These are phyloP conservation scores for Astraeus odoratus DNA, from an alignment of 768 basidiomycete species.

Conservation along the genomic window DNA sequence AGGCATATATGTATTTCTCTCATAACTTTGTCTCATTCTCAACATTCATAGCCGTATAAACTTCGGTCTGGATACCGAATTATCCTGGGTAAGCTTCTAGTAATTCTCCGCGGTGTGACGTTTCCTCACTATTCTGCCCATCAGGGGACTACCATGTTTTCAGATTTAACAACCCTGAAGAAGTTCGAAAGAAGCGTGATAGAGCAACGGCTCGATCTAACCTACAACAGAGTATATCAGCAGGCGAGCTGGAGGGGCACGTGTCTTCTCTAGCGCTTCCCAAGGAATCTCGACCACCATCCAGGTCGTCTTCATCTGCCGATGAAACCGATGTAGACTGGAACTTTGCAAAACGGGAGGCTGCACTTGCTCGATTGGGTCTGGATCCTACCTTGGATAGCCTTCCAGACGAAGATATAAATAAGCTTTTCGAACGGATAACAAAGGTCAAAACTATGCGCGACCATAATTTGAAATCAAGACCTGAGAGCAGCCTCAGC, in stretches of 20 bases:
- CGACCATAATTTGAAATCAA: constrained; percentile 69
- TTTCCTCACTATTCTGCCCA: constrained; percentile 5
- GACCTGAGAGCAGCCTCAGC: constrained; percentile 86
- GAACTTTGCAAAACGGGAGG: constrained; percentile 95
- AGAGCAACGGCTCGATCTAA: constrained; percentile 69
- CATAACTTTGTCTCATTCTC: background rate
- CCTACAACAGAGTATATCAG: constrained; percentile 57
- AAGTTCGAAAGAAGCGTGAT: constrained; percentile 87
- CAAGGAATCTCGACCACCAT: constrained; percentile 60
- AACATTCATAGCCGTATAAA: constrained; percentile 53
- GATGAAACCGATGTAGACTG: constrained; percentile 81
- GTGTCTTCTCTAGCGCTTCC: constrained; percentile 37
- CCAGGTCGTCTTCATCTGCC: constrained; percentile 62
- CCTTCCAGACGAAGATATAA: constrained; percentile 90
- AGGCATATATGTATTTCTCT: constrained; percentile 17
- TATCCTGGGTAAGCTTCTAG: constrained; percentile 65
- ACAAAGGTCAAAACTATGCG: constrained; percentile 86
- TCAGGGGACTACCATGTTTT: constrained; percentile 95
- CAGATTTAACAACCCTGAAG: constrained; percentile 93
- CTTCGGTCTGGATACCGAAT: constrained; percentile 93
- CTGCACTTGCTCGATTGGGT: constrained; percentile 80
- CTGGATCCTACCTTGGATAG: constrained; percentile 87
- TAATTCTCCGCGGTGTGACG: background rate
- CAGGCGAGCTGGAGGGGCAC: constrained; percentile 54
- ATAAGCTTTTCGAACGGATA: constrained; percentile 91